Conservation (phyloP, 305 asterid genomes). For the Petunia hybrid region DNA sequence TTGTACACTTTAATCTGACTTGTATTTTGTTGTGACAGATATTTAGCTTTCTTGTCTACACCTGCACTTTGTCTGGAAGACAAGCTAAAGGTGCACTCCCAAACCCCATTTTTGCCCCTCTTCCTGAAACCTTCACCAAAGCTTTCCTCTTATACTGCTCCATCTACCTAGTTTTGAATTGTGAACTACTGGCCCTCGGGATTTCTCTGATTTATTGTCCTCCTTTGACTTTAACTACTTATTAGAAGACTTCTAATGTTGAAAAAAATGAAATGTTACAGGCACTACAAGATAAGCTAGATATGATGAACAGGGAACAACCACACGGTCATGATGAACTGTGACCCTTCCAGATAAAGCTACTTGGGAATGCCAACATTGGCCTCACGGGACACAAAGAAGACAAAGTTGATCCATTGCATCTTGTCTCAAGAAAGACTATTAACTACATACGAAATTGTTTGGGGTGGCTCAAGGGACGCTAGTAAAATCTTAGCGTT, state of each 20-base stretch:
- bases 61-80: constrained; percentile 82
- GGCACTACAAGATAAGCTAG: constrained; percentile 85
- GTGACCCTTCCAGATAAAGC: constrained; percentile 40
- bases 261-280: constrained; percentile 36
- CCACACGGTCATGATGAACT: constrained; percentile 83
- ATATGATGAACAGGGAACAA: constrained; percentile 59
- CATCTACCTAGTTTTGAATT: no score
- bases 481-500: no score
- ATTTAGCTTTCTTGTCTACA: constrained; percentile 75
- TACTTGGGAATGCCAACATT: constrained; percentile 4
- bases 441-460: not conserved
- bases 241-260: not conserved
- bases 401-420: constrained; percentile 4
- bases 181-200: no score
- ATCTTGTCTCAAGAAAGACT: not conserved
- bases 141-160: not conserved
- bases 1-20: constrained; percentile 35
- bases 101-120: not conserved
- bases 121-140: not conserved
- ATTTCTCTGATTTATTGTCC: not conserved
- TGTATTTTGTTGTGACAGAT: constrained; percentile 55
- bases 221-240: not conserved
- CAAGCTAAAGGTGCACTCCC: constrained; percentile 66
- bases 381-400: not conserved
- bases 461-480: no score